phyloP scores from a whole-genome alignment of 116 monocot genomes.

The Dioscorea cayenensis region DNA sequence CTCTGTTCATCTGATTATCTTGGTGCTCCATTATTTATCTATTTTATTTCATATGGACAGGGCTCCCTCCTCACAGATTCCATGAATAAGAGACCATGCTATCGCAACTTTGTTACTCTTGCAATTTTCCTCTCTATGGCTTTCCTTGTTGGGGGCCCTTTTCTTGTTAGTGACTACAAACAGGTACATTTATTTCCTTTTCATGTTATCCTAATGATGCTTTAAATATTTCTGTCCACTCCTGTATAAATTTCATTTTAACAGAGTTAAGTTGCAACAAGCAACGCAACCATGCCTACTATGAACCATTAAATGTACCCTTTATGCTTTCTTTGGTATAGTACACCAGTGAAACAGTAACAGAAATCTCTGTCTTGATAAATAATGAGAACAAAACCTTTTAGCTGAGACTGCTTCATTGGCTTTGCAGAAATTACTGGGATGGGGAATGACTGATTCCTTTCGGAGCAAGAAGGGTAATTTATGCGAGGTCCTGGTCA shows the following conservation, averaged over 20 bases:
- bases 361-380: not conserved
- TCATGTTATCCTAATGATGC: not conserved
- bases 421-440: constrained; percentile 6
- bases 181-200: not conserved
- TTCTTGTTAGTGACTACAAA: constrained; percentile 6
- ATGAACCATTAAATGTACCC: not conserved
- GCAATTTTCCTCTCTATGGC: not conserved
- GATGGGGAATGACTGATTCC: not conserved
- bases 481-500: constrained; percentile 3
- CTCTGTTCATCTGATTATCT: not conserved
- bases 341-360: not conserved
- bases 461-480: not conserved
- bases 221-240: not conserved
- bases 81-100: constrained; percentile 1
- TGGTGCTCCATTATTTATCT: not conserved
- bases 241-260: not conserved
- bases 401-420: not conserved
- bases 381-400: not conserved
- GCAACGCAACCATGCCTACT: not conserved
- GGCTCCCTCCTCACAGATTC: constrained; percentile 2
- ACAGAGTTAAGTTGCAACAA: not conserved
- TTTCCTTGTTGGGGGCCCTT: constrained; percentile 4
- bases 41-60: not conserved
- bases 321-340: too few relatives aligned
- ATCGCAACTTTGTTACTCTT: not conserved